Percentiles rank a stretch among this genome's conserved stretches.
These are phyloP conservation scores for Sungouiella blattae DNA, from an alignment of 805 yeast species.

Conservation along the genomic window DNA sequence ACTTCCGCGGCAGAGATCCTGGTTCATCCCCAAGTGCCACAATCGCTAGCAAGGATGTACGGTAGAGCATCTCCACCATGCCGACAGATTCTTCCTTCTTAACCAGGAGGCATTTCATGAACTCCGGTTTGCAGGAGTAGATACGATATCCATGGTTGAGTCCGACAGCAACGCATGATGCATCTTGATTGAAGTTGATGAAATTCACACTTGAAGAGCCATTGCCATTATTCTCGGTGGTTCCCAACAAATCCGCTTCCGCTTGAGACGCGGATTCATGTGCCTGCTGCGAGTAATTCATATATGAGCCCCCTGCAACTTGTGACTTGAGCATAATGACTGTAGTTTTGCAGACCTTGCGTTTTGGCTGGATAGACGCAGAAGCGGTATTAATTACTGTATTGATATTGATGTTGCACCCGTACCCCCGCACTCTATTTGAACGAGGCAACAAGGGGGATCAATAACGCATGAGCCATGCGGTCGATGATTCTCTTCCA, in stretches of 20 bases:
- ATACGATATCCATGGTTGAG: slow-evolving; percentile 63
- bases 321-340: slow-evolving; percentile 3
- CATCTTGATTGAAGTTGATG: slow-evolving; percentile 81
- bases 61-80: slow-evolving; percentile 84
- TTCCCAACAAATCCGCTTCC: background rate
- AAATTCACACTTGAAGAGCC: slow-evolving; percentile 25
- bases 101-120: slow-evolving; percentile 48
- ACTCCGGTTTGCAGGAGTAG: slow-evolving; percentile 78
- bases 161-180: slow-evolving; percentile 75
- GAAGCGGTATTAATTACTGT: background rate
- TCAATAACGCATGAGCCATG: no score
- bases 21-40: slow-evolving; percentile 77
- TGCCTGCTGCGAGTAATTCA: slow-evolving; percentile 1
- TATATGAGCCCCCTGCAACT: slow-evolving; percentile 2
- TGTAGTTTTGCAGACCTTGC: no score
- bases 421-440: no score
- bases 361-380: no score
- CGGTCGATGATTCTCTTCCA: no score
- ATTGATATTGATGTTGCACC: background rate
- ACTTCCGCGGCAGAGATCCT: slow-evolving; percentile 70
- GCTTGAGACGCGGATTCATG: background rate
- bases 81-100: slow-evolving; percentile 52
- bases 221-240: background rate
- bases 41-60: slow-evolving; percentile 80
- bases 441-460: no score